These are phyloP conservation scores for Saccharomycopsis sp. DNA, from an alignment of 805 yeast species.

Conservation along the genomic window DNA sequence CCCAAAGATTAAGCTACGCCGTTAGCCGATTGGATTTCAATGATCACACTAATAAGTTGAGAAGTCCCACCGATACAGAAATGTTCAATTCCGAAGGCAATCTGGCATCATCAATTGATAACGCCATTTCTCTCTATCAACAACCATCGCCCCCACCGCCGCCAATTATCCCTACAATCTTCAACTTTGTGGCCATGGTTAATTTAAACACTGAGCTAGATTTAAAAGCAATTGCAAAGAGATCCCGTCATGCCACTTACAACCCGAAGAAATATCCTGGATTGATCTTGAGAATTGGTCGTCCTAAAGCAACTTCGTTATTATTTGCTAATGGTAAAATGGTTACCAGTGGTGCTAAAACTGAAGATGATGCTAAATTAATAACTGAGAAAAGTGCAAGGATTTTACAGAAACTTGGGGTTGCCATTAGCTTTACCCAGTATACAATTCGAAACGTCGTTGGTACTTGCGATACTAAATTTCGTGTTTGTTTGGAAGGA, in stretches of 20 bases:
- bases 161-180: slow-evolving; percentile 85
- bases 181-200: slow-evolving; percentile 95
- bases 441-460: slow-evolving; percentile 96
- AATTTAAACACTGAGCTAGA: slow-evolving; percentile 92
- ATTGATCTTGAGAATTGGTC: slow-evolving; percentile 97
- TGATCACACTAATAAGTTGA: no score
- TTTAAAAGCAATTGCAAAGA: slow-evolving; percentile 91
- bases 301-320: slow-evolving; percentile 96
- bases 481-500: slow-evolving; percentile 96
- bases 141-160: no score
- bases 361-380: slow-evolving; percentile 92
- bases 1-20: no score
- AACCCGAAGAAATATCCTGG: slow-evolving; percentile 99
- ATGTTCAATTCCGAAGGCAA: no score
- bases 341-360: slow-evolving; percentile 99
- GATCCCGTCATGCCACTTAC: slow-evolving; percentile 97
- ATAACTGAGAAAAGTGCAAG: slow-evolving; percentile 97
- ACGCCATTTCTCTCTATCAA: no score
- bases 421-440: slow-evolving; percentile 94
- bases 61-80: no score
- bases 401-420: slow-evolving; percentile 94
- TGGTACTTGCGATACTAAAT: slow-evolving; percentile 96
- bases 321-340: slow-evolving; percentile 97
- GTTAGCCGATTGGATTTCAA: no score
- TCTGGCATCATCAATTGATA: no score